Percentiles rank a stretch among this genome's conserved stretches.
phyloP scores from a whole-genome alignment of 2,329 filamentous ascomycete genomes.

The Basipetospora chlamydospora region DNA sequence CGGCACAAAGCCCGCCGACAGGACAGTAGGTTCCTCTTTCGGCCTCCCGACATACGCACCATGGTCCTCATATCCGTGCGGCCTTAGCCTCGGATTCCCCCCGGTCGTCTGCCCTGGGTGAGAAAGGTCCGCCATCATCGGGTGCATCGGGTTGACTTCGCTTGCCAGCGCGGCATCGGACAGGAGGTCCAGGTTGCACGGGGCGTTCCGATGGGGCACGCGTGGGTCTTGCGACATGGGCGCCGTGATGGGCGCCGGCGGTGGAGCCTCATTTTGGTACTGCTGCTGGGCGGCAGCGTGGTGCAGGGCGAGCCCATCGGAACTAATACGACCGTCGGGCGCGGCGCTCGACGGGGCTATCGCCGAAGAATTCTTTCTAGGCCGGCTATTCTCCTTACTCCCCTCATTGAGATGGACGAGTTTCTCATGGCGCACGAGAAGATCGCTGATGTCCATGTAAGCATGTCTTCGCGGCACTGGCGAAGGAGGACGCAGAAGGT shows the following conservation, averaged over 20 bases:
- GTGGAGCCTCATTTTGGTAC: conserved; percentile 7
- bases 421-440: conserved; percentile 49
- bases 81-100: conserved; percentile 21
- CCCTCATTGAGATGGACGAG: conserved; percentile 48
- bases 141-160: conserved; percentile 36
- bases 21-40: conserved; percentile 1
- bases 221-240: conserved; percentile 28
- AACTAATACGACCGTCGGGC: conserved; percentile 30
- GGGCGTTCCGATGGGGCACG: conserved; percentile 27
- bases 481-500: no score
- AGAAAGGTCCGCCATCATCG: conserved; percentile 30
- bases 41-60: conserved; percentile 20
- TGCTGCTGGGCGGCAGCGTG: conserved; percentile 7
- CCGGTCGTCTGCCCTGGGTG: conserved; percentile 16
- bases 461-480: conserved; percentile 12
- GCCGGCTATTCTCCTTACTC: conserved; percentile 36
- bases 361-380: conserved; percentile 34
- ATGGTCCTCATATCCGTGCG: conserved; percentile 34
- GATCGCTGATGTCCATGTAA: conserved; percentile 51
- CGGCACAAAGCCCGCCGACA: conserved; percentile 15
- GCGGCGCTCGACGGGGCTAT: not conserved
- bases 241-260: conserved; percentile 12
- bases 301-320: conserved; percentile 30
- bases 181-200: conserved; percentile 42
- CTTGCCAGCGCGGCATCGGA: conserved; percentile 46